phyloP scores from a whole-genome alignment of 2,329 filamentous ascomycete genomes.

The Aspergillus viridinutans region DNA sequence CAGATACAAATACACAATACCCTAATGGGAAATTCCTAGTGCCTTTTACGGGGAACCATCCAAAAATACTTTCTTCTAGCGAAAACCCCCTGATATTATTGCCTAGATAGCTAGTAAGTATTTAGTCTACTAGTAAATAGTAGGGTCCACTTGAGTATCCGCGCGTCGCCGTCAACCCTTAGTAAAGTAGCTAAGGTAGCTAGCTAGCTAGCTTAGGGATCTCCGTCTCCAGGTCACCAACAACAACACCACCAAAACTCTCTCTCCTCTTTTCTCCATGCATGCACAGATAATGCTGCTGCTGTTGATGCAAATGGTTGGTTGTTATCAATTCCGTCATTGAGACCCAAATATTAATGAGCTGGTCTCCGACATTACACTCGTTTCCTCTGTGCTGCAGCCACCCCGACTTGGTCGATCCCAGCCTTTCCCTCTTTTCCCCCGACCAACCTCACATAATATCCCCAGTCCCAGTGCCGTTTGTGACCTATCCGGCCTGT shows the following conservation, averaged over 20 bases:
- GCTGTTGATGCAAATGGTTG: not conserved
- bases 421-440: conserved; percentile 1
- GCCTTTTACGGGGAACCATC: not conserved
- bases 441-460: not conserved
- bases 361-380: not conserved
- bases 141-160: not conserved
- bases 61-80: not conserved
- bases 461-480: not conserved
- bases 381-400: not conserved
- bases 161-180: not conserved
- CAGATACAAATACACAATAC: not conserved
- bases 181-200: not conserved
- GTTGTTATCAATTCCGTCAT: not conserved
- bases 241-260: not conserved
- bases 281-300: not conserved
- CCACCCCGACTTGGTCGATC: not conserved
- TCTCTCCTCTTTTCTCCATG: not conserved
- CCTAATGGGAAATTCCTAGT: not conserved
- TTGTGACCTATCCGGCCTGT: not conserved
- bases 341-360: not conserved
- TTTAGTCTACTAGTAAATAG: not conserved
- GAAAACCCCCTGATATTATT: not conserved
- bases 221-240: not conserved
- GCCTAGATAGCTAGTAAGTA: not conserved
- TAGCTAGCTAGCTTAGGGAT: not conserved